Base-by-base conservation (phyloP, 2,329 filamentous ascomycete species). In the Penicillium vulpinum region DNA sequence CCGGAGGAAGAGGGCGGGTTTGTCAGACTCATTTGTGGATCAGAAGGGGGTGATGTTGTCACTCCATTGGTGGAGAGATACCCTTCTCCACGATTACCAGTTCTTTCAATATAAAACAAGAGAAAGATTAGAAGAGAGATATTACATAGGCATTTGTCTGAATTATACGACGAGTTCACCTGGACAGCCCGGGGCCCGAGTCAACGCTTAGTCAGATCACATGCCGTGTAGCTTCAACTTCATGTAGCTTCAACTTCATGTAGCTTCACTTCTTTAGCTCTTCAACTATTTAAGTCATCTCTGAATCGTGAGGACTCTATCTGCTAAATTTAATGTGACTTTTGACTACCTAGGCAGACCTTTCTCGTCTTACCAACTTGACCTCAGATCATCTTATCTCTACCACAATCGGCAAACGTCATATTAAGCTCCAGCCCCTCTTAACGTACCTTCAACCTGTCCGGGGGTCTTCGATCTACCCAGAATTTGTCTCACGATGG, bases 1-100 rank as follows among this genome's bases (percentile, higher is more conserved):
- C 73, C 73, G 64, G 70, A 70, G 64, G 70, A 70, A 48, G 74
- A 77, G 50, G 75, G 73, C 58, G 71, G 73, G 67, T 76, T 76
- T 52, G 75, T 77, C 69, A 75, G 67, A 70, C 73, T 77, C 75
- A 77, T 77, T 64, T 60, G 60, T 51, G 49, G 49, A 51, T 51
- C 49, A 45, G 49, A 21, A 44, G n/a, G 38, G 38, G 36, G 18
- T 31, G 36, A 51, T 33, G 21, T 35, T 44, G 21, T 51, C 38
- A 51, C 49, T 49, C 44, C 55, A 57, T 55, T 55, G 53, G 55
- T 56, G 61, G 43, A 44, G 28, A 51, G 38, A 35, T 35, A 24
- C 11, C 11, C 21, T 51, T 51, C 39, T 45, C 49, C 49, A 45
- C 39, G 49, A 5, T 24, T 51, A 33, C 48, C 48, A 51, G 28